These are phyloP conservation scores for Trichoderma guizhouense DNA, from an alignment of 2,329 filamentous ascomycete species.

Conservation along the genomic window DNA sequence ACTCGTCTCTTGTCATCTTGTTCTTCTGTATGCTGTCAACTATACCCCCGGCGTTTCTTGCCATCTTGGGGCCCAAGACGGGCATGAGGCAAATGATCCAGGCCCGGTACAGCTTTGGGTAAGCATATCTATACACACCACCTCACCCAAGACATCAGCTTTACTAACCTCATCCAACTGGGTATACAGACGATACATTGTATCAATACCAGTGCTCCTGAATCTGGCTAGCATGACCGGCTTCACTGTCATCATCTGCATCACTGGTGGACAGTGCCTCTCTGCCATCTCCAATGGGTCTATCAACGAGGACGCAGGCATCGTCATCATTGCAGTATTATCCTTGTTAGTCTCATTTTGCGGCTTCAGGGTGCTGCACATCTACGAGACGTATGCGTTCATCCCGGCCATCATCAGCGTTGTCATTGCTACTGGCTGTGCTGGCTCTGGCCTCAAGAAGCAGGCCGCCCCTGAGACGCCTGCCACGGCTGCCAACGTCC, in stretches of 20 bases:
- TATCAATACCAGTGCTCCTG: conserved; percentile 57
- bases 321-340: conserved; percentile 57
- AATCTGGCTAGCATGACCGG: conserved; percentile 61
- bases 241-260: conserved; percentile 60
- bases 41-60: conserved; percentile 53
- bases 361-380: conserved; percentile 55
- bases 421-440: conserved; percentile 52
- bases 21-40: conserved; percentile 60
- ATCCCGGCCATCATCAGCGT: conserved; percentile 54
- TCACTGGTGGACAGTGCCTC: conserved; percentile 59
- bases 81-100: conserved; percentile 65
- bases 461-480: conserved; percentile 43
- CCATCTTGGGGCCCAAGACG: conserved; percentile 57
- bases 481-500: conserved; percentile 43
- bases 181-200: conserved; percentile 46
- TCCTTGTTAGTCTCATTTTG: conserved; percentile 60
- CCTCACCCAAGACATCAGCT: neutral
- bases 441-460: conserved; percentile 46
- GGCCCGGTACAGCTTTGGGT: conserved; percentile 61
- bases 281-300: conserved; percentile 49
- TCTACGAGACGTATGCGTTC: conserved; percentile 57
- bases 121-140: conserved; percentile 18
- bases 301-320: conserved; percentile 54
- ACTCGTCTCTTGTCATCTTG: conserved; percentile 57
- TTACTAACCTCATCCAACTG: neutral